Percentiles rank a stretch among this genome's conserved stretches.
Evolutionary conservation across 257 asterid species (phyloP).

Genomic region (Plectranthus barbatus): DNA sequence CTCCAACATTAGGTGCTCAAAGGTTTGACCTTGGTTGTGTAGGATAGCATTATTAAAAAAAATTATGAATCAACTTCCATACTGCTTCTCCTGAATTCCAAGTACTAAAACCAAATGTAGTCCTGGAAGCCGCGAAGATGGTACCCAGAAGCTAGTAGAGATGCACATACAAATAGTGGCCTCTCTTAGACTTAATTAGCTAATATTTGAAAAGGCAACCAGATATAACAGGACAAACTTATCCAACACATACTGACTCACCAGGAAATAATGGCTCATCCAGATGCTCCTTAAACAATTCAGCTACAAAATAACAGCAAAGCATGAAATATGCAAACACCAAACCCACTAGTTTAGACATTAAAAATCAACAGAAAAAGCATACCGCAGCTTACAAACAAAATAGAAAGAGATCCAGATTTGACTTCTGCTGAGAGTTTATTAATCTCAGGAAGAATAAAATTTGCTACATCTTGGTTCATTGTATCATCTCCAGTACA

Average conservation of each 20-base stretch:
- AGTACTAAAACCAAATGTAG: neutral
- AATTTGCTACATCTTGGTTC: slow-evolving; percentile 53
- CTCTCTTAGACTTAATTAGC: slow-evolving; percentile 6
- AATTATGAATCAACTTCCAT: neutral
- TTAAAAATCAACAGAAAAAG: slow-evolving; percentile 10
- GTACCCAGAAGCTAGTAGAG: neutral
- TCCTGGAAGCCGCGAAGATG: neutral
- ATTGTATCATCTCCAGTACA: slow-evolving; percentile 48
- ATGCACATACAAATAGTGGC: slow-evolving; percentile 3
- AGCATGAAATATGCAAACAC: slow-evolving; percentile 6
- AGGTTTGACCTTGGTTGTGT: neutral
- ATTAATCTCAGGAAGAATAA: slow-evolving; percentile 78
- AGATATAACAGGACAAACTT: neutral
- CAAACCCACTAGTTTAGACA: neutral
- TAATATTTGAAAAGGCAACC: neutral
- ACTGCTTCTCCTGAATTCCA: neutral
- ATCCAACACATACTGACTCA: slow-evolving; percentile 26
- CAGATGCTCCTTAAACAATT: slow-evolving; percentile 40
- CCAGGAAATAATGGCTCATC: slow-evolving; percentile 53
- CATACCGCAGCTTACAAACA: slow-evolving; percentile 86
- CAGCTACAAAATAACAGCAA: slow-evolving; percentile 47
- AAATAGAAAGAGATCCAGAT: slow-evolving; percentile 70
- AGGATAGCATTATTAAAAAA: too few relatives aligned
- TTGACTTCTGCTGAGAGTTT: slow-evolving; percentile 66
- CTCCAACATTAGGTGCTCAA: neutral